Base-by-base conservation (phyloP, 2,329 filamentous ascomycete species). In the Penicillium crustosum region DNA sequence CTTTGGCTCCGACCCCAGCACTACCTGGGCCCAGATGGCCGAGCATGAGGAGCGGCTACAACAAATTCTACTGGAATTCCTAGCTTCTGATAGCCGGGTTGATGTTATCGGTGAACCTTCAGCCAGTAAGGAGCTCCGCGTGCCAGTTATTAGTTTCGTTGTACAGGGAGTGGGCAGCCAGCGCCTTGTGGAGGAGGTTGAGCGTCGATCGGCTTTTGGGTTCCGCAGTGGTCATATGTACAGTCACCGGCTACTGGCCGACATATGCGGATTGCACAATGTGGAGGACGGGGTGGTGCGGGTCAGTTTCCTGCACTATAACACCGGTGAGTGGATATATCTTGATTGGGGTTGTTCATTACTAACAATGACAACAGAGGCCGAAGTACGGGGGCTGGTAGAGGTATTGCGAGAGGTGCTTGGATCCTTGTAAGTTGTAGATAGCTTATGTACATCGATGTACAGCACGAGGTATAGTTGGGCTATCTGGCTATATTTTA, bases 231-330 rank as follows among this genome's bases (percentile, higher is more conserved):
- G 89, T 0, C 79, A 83, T 44, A 90, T 91, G 65, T 91, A 91
- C 71, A 86, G 83, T 13, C 83, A 88, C 64, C 76, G 88, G 17
- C 68, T 90, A 61, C 78, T 83, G 13, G 76, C 83, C 57, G 83
- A 88, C 2, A 75, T 89, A 0, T 68, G 90, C 38, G 79, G 79
- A 0, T 72, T 89, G 49, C 81, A 78, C 0, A 77, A 81, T 29
- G 78, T 86, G 54, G 77, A 82, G 9, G 81, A 89, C 63, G 89
- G 87, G 0, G 83, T 90, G 9, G 81, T 89, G 5, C 80, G 89
- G 61, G 85, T 90, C n/a, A 89, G 86, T 65, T 79, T 90, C 78
- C 81, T 88, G 54, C 88, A 90, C 72, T 91, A 91, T 68, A 91
- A 91, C 65, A 89, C 86, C 3, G 68, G 83, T 85, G 68, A 78